These are phyloP conservation scores for Cladosporium velox DNA, from an alignment of 2,329 filamentous ascomycete genomes.

Conservation along the genomic window DNA sequence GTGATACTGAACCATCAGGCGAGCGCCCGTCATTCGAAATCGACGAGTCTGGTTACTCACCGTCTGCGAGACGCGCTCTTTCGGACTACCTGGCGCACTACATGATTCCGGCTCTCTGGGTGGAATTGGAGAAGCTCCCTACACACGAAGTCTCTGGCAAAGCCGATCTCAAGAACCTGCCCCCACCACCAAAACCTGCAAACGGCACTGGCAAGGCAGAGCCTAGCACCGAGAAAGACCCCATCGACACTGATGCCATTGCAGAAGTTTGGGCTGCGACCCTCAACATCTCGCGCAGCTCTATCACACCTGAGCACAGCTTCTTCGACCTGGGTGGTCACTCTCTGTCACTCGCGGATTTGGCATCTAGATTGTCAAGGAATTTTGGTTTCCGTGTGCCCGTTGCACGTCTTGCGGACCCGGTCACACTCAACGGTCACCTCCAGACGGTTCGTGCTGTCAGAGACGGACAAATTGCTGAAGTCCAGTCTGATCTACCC, in stretches of 20 bases:
- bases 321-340: conserved; percentile 84
- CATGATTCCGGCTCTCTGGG: conserved; percentile 80
- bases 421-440: conserved; percentile 71
- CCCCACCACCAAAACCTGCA: conserved; percentile 57
- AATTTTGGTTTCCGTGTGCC: conserved; percentile 74
- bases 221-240: conserved; percentile 55
- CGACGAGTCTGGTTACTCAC: conserved; percentile 71
- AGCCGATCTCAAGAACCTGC: conserved; percentile 70
- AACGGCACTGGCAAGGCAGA: conserved; percentile 43
- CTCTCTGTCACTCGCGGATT: conserved; percentile 73
- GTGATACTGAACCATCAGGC: conserved; percentile 60
- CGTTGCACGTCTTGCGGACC: conserved; percentile 69
- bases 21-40: conserved; percentile 65
- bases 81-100: conserved; percentile 72
- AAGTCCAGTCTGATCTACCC: conserved; percentile 73
- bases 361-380: conserved; percentile 69
- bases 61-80: conserved; percentile 65
- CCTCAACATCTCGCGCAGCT: conserved; percentile 63
- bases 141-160: conserved; percentile 80
- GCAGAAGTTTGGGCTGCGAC: conserved; percentile 72
- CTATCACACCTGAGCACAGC: conserved; percentile 69
- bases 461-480: conserved; percentile 71
- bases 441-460: conserved; percentile 69
- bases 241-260: conserved; percentile 67
- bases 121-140: conserved; percentile 69